Base-by-base conservation (phyloP, 2,329 filamentous ascomycete species). In the Ophiostoma australiae region DNA sequence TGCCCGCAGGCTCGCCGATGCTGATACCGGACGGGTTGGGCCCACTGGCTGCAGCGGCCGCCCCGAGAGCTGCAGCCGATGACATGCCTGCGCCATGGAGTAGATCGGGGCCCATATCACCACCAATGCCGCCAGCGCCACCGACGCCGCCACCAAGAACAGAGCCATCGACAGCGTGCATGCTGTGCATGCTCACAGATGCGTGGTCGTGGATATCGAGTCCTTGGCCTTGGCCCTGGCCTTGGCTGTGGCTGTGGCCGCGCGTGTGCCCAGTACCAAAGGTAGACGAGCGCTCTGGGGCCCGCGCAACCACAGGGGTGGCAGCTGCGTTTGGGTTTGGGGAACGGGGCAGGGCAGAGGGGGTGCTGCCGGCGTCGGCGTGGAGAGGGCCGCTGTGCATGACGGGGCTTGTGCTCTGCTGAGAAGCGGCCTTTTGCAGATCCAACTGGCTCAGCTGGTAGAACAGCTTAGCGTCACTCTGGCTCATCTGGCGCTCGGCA, bases 401-500 rank as follows among this genome's bases (percentile, higher is more conserved):
- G 67, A 81, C 74, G 15, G 85, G 84, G 72, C 85, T 87, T 17
- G 79, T 81, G 27, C 81, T 72, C 39, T 71, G 75, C 67, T 77
- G 72, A 35, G 69, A 74, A 65, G 55, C 77, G 68, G 74, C 75
- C 76, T 79, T 84, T 75, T 77, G 77, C 71, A 79, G 78, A 73
- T 90, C 90, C 72, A 89, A 83, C 79, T 93, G 91, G 80, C 92
- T 93, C 75, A 92, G 87, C 81, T 97, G 94, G 80, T 97, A 99
- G 82, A 98, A 97, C 73, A 97, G 86, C 80, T 97, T 98, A 72
- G 94, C 92, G 79, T 99, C 95, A 35, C 92, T 90, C 79, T 97
- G 93, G 77, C 91, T 96, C 89, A 97, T 91, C 77, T 94, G 92
- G 77, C 95, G 96, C 80, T 99, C 95, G 70, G 92, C 91, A 69